Evolutionary conservation across 2,329 filamentous ascomycete genomes (phyloP).

Genomic region (Botrytis pseudocinerea): DNA sequence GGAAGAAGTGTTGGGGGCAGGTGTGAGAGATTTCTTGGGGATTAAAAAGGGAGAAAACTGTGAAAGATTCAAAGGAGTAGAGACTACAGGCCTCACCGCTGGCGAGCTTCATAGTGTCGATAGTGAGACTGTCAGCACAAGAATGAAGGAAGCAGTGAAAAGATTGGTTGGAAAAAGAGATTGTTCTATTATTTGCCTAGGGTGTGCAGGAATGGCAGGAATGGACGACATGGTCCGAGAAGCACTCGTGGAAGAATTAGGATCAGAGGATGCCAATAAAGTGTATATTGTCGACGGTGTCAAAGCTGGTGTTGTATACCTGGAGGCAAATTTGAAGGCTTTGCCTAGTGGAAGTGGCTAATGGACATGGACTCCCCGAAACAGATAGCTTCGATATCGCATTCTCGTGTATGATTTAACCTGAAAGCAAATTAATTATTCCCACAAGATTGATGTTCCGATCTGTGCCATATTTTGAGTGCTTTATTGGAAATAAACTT

Average conservation of each 20-base stretch:
- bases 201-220: conserved; percentile 89
- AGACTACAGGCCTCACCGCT: conserved; percentile 78
- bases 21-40: conserved; percentile 66
- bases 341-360: conserved; percentile 11
- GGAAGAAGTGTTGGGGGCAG: conserved; percentile 69
- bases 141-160: conserved; percentile 70
- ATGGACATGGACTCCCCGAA: neutral
- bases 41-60: conserved; percentile 33
- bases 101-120: conserved; percentile 73
- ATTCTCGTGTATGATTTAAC: neutral
- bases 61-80: conserved; percentile 71
- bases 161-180: conserved; percentile 58
- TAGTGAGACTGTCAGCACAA: conserved; percentile 61
- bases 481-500: neutral
- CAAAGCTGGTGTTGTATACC: conserved; percentile 58
- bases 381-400: neutral
- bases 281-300: conserved; percentile 80
- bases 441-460: neutral
- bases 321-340: conserved; percentile 30
- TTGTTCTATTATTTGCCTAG: conserved; percentile 73
- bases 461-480: neutral
- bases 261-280: conserved; percentile 55
- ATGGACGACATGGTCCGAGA: conserved; percentile 74
- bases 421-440: neutral
- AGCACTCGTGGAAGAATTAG: conserved; percentile 65